Conservation (phyloP, 441 rosid species). For the Pelargonium australe region DNA sequence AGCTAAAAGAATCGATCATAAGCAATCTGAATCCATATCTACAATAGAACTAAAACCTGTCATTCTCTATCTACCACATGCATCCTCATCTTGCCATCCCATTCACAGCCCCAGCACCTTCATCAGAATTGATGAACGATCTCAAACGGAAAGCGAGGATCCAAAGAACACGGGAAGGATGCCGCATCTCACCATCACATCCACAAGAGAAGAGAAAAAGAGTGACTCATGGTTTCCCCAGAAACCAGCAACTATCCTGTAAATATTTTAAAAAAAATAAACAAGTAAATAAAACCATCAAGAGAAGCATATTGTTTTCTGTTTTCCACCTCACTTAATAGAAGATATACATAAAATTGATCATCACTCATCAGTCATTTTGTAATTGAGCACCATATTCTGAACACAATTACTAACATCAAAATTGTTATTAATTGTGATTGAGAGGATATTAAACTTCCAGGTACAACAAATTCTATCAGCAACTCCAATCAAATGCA, state of each 20-base stretch:
- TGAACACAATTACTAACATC: background rate
- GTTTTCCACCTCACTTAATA: background rate
- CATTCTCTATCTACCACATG: constrained; percentile 20
- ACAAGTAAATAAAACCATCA: background rate
- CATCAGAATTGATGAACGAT: constrained; percentile 16
- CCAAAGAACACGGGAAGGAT: constrained; percentile 10
- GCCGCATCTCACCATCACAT: constrained; percentile 13
- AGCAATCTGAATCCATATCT: constrained; percentile 11
- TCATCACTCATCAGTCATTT: background rate
- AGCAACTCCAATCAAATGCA: constrained; percentile 4
- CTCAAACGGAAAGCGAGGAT: constrained; percentile 16
- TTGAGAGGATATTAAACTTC: background rate
- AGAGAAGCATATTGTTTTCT: background rate
- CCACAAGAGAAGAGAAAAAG: constrained; percentile 17
- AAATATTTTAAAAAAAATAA: constrained; percentile 12
- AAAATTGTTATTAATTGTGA: background rate
- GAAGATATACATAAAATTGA: background rate
- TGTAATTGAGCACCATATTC: background rate
- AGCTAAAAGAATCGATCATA: constrained; percentile 2
- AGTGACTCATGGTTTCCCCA: constrained; percentile 5
- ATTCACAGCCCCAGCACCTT: constrained; percentile 17
- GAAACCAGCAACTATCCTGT: constrained; percentile 24
- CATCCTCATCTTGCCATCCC: constrained; percentile 9
- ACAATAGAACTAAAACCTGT: constrained; percentile 3
- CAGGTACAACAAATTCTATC: background rate